Base-by-base conservation (phyloP, 2,329 filamentous ascomycete genomes). In the Rhynchosporium graminicola region DNA sequence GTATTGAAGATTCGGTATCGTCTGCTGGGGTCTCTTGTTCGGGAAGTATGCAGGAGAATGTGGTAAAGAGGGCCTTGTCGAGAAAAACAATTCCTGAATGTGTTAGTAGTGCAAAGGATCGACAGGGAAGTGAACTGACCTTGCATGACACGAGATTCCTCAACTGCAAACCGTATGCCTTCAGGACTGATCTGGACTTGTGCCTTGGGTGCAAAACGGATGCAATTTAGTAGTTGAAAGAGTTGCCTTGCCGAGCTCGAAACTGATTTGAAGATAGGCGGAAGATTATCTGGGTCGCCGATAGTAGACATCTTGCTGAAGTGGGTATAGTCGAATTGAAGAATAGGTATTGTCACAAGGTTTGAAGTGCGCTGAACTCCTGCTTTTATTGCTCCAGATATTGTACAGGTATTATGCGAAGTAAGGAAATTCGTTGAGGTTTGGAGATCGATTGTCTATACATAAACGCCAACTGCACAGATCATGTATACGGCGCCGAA, bases 401-500 rank as follows among this genome's bases (percentile, higher is more conserved):
- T 66, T 71, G 64, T 74, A 74, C 72, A 74, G 36, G 46, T 60
- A 63, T 61, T 67, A 67, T 68, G 65, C 61, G 65, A 61, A 46
- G 63, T 57, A 65, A 63, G 61, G 65, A 70, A 66, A 67, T 67
- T 67, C 63, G 67, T 67, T 51, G 66, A 55, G 50, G 43, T 60
- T 65, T 29, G 65, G 42, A 63, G 66, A 61, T 60, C 63, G 60
- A 60, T 59, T 59, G 63, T 57, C 62, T 75, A 99, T 77, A 99
- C 92, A 87, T 99, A 98, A 75, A 99, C 95, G 76, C 95, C 95
- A 76, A 95, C 95, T 64, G 93, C 95, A 79, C 95, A 99, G 79
- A 99, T 98, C 89, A 97, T 97, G 80, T 95, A 97, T 51, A 99
- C 92, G 57, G 94, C 89, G 71, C 95, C 95, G 77, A 97, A 90